phyloP scores from a whole-genome alignment of 2,329 filamentous ascomycete genomes.

The Trichoderma gracile region DNA sequence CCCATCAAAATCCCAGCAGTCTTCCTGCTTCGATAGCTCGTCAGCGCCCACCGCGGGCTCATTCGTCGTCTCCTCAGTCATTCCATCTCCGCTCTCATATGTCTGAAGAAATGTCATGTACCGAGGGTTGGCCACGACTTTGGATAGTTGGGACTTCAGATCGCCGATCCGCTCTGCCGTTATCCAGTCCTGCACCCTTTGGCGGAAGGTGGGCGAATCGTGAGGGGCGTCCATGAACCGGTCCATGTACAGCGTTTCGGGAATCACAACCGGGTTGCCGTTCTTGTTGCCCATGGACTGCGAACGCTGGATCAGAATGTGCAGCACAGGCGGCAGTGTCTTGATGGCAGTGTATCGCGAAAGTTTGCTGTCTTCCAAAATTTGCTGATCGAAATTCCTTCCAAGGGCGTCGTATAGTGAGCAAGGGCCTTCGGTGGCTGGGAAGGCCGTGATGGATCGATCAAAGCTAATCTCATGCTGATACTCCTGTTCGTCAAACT shows the following conservation, averaged over 20 bases:
- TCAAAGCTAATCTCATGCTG: constrained; percentile 57
- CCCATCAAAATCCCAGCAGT: constrained; percentile 43
- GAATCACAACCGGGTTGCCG: constrained; percentile 74
- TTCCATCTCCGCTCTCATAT: constrained; percentile 34
- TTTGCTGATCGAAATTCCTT: constrained; percentile 78
- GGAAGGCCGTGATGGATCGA: constrained; percentile 62
- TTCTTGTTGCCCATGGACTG: constrained; percentile 75
- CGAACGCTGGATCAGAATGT: constrained; percentile 85
- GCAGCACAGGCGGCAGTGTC: constrained; percentile 78
- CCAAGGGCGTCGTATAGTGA: constrained; percentile 84
- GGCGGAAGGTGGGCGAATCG: constrained; percentile 61
- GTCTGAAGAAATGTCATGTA: constrained; percentile 36
- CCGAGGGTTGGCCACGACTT: constrained; percentile 32
- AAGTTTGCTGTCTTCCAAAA: constrained; percentile 64
- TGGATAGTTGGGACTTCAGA: constrained; percentile 47
- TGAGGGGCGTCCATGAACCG: constrained; percentile 74
- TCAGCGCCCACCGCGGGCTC: constrained; percentile 4
- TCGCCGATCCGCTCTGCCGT: constrained; percentile 64
- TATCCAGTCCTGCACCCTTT: constrained; percentile 71
- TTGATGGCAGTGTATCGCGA: constrained; percentile 70
- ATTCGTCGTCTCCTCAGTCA: not conserved
- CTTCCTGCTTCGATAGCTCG: constrained; percentile 5
- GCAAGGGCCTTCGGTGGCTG: constrained; percentile 49
- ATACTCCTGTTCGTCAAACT: constrained; percentile 47
- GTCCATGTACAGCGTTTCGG: constrained; percentile 81